Evolutionary conservation across 768 basidiomycete species (phyloP).

Genomic region (Mycena filopes): DNA sequence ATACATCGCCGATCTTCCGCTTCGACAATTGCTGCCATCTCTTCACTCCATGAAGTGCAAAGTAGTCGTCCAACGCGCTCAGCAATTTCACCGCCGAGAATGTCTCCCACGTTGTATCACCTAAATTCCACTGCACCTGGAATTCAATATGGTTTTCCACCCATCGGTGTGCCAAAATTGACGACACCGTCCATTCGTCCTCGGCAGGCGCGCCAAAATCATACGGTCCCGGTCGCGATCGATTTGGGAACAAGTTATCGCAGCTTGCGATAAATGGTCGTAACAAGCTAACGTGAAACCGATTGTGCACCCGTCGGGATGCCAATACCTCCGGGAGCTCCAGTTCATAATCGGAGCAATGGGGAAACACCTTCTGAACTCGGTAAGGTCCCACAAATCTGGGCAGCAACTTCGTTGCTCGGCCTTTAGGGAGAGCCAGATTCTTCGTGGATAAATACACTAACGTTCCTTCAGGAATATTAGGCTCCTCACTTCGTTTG

Average conservation of each 20-base stretch:
- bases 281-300: constrained; percentile 36
- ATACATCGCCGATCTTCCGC: too few species aligned
- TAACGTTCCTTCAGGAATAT: constrained; percentile 35
- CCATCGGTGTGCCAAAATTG: constrained; percentile 41
- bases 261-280: constrained; percentile 46
- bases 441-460: constrained; percentile 52
- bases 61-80: background rate
- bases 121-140: constrained; percentile 42
- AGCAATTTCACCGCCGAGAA: background rate
- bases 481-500: background rate
- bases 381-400: constrained; percentile 41
- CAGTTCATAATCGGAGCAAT: constrained; percentile 41
- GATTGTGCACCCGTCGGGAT: constrained; percentile 40
- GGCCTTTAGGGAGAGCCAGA: constrained; percentile 43
- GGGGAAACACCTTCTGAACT: constrained; percentile 31
- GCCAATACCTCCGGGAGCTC: constrained; percentile 39
- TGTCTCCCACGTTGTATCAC: constrained; percentile 46
- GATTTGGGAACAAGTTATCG: constrained; percentile 47
- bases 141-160: constrained; percentile 33
- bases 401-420: constrained; percentile 43
- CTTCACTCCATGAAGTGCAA: background rate
- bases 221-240: constrained; percentile 41
- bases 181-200: constrained; percentile 50
- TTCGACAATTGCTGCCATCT: background rate
- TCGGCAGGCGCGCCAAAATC: constrained; percentile 47